Evolutionary conservation across 495 filamentous ascomycete genomes (phyloP), one percentile per base, ranked within the genome.

Genomic region (Aspergillus steynii): DNA sequence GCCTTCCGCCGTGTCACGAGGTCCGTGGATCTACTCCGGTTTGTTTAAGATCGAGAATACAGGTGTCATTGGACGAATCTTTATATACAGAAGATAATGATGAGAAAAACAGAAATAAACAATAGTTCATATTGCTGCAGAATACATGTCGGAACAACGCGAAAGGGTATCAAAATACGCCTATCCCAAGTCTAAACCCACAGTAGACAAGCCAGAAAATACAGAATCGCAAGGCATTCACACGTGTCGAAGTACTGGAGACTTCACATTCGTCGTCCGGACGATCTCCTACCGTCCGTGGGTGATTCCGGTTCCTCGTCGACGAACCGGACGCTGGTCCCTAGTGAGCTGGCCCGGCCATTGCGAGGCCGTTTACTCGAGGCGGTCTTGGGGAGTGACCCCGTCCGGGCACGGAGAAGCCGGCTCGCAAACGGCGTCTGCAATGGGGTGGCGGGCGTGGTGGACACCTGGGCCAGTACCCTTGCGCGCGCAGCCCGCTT

Each of bases 401-500:
- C 9, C 37, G 37, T 42, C 12, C 37, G 7, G 12, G 74, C 76
- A 10, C 76, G 77, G 29, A 80, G 68, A 5, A 79, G 68, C 46
- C 78, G 72, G 59, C 72, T 76, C 48, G 78, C 78, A 55, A 81
- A 81, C 15, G 79, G 79, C 47, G 76, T 83, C 50, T 74, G 77
- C 12, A 77, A 58, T 26, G 71, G 76, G 29, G 77, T 82, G 32
- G 77, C 75, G 27, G 82, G 82, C 29, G 83, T 84, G n/a, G 80
- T 83, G 5, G 82, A 82, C 37, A 77, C 66, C 64, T 78, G 77
- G 12, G 80, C 80, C 46, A 85, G 65, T 25, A 76, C 77, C 64
- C 75, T 81, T 12, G 82, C 82, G 31, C 82, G 72, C 34, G 83
- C 81, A 29, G 80, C 79, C 65, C 82, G 74, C 68, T 82, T 86